Conservation (phyloP, 176 grass and related monocot species). For the Thalia dealbata region DNA sequence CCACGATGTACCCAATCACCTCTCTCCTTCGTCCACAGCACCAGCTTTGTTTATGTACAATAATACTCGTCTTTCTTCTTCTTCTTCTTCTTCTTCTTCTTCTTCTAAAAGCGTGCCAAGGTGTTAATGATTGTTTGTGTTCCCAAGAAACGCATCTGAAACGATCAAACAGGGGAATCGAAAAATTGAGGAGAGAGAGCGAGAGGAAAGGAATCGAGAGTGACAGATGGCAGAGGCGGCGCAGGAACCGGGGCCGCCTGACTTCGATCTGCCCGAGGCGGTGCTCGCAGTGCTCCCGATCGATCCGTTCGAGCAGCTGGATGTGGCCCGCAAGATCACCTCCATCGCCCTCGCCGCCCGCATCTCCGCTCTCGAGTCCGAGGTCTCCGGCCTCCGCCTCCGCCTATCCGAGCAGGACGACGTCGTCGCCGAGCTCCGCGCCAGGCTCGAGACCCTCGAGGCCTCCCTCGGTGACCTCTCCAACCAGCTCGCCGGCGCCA, state of each 20-base stretch:
- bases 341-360: conserved; percentile 75
- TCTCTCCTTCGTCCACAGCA: too few species aligned
- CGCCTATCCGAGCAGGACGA: conserved; percentile 60
- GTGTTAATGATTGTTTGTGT: neutral
- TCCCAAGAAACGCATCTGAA: neutral
- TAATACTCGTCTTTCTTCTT: too few species aligned
- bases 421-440: conserved; percentile 54
- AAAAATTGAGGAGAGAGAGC: neutral
- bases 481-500: conserved; percentile 35
- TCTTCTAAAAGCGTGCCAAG: neutral
- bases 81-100: too few species aligned
- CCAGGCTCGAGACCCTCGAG: conserved; percentile 65
- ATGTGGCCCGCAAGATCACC: conserved; percentile 79
- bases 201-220: neutral
- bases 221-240: neutral
- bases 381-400: conserved; percentile 34
- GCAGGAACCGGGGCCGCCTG: neutral
- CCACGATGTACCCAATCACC: neutral
- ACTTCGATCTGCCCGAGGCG: conserved; percentile 9
- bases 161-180: neutral
- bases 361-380: conserved; percentile 51
- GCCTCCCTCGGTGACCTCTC: conserved; percentile 47
- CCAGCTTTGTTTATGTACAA: too few species aligned
- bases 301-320: conserved; percentile 2
- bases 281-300: neutral